phyloP scores from a whole-genome alignment of 2,329 filamentous ascomycete species.

The Trichoderma breve region DNA sequence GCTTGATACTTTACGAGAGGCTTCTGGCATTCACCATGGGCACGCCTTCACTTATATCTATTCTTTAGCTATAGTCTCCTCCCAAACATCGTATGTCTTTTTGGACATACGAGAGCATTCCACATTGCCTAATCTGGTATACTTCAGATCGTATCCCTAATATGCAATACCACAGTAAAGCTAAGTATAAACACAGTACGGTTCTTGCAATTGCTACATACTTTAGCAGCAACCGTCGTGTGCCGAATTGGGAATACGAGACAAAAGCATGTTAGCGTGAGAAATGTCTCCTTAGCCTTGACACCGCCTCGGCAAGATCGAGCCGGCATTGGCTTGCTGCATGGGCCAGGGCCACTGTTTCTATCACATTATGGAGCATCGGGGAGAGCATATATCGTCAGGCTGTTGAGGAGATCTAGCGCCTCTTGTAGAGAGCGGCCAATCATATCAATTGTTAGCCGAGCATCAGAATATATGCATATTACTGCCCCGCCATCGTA shows the following conservation, averaged over 20 bases:
- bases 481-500: not conserved
- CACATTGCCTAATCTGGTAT: not conserved
- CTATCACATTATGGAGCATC: not conserved
- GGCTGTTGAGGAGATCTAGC: not conserved
- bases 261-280: not conserved
- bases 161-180: slow-evolving; percentile 8
- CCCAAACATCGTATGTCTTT: not conserved
- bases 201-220: not conserved
- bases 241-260: slow-evolving; percentile 17
- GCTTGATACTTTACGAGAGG: not conserved
- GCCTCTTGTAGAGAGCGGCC: not conserved
- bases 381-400: not conserved
- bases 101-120: not conserved
- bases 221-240: not conserved
- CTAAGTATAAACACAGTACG: not conserved
- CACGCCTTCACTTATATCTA: not conserved
- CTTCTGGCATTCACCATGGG: not conserved
- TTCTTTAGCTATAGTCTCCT: not conserved
- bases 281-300: not conserved
- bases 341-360: not conserved
- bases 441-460: too few relatives aligned
- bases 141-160: not conserved
- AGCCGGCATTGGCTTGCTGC: not conserved
- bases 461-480: not conserved
- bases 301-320: not conserved